Base-by-base conservation (phyloP, 1,139 yeast species). In the Yamadazyma membranifaciens region DNA sequence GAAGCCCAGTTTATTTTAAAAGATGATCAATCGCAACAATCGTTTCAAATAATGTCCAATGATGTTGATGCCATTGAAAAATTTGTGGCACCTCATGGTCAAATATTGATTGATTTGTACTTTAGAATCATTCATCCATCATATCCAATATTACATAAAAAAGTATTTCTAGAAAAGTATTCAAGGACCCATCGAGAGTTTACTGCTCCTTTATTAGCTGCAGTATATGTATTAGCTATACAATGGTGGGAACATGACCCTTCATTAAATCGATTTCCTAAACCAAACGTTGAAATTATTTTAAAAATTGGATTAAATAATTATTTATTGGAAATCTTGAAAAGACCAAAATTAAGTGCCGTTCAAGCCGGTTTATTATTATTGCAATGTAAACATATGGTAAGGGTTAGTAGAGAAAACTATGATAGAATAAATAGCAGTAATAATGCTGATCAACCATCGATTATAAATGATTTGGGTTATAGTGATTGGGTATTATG, bases 191-290 rank as follows among this genome's bases (percentile, higher is more conserved):
- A 83, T 55, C 68, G 88, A 40, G 94, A 85, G 56, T 78, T 85
- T 50, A 80, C 87, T 42, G 89, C 92, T 0, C 89, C 92, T 0
- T 61, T 85, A 38, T 62, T 85, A 34, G 91, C 92, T 1, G 83
- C 89, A 0, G 88, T 85, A 1, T 85, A 85, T 54, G 80, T 82
- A 3, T 62, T 85, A 40, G 88, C 92, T 0, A 74, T 82, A 31
- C 88, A 83, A 57, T 84, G 91, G 87, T 84, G 92, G 92, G 89
- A 84, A 50, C 81, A 81, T 51, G 92, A 84, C 52, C 85, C 89
- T 2, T 80, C 74, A 42, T 63, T 84, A 40, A 81, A 81, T 37
- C 64, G 75, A 40, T 78, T 73, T 42, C 80, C 85, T 0, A 83
- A 83, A 51, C 92, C 92, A 0, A 80, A 82, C 55, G 79, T 78